Conservation (phyloP, 352 stramenopile genomes). For the Pythium rhizo-oryzae region DNA sequence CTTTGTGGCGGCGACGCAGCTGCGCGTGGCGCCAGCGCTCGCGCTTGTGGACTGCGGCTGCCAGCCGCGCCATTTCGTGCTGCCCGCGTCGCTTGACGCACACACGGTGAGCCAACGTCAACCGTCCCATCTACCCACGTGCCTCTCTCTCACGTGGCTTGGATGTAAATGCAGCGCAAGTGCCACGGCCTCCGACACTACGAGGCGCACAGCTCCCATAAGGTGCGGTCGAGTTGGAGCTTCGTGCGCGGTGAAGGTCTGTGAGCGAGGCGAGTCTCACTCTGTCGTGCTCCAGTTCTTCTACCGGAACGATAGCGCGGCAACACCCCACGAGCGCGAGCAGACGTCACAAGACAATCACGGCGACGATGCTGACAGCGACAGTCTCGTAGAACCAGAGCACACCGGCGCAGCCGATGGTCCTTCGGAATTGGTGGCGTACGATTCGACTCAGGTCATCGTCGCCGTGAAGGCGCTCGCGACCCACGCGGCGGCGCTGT, state of each 20-base stretch:
- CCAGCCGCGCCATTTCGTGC: constrained; percentile 20
- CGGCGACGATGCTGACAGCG: neutral
- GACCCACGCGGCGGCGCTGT: constrained; percentile 40
- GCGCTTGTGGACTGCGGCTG: constrained; percentile 13
- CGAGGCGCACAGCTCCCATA: neutral
- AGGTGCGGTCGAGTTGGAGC: neutral
- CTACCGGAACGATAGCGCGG: neutral
- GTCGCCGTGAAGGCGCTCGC: constrained; percentile 33
- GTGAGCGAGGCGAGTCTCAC: neutral
- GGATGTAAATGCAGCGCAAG: neutral
- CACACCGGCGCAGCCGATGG: neutral
- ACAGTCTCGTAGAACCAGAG: constrained; percentile 11
- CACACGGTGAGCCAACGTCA: constrained; percentile 9
- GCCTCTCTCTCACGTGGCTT: neutral
- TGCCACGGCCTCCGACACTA: constrained; percentile 11
- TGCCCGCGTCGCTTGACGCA: constrained; percentile 4
- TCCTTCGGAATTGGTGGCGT: neutral
- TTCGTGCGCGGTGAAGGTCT: neutral
- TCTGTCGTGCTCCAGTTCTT: neutral
- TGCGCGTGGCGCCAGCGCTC: constrained; percentile 6
- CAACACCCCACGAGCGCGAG: neutral
- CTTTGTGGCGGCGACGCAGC: constrained; percentile 7
- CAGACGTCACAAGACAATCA: neutral
- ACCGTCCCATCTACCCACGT: neutral
- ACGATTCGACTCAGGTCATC: neutral